Conservation (phyloP, 164 flowering plant genomes). For the Saururus chinensis region DNA sequence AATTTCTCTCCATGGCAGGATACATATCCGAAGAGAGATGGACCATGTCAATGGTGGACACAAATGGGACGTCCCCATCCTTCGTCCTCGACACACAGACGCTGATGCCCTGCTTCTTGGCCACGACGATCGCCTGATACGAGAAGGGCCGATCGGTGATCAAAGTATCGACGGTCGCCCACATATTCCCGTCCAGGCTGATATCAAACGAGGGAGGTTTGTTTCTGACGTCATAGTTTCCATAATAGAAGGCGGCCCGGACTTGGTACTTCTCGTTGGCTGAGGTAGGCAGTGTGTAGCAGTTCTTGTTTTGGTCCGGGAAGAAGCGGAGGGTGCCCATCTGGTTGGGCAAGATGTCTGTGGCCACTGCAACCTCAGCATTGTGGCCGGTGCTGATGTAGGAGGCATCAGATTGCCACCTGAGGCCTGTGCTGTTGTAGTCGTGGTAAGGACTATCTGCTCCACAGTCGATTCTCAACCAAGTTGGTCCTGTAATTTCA, state of each 20-base stretch:
- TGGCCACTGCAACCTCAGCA: background rate
- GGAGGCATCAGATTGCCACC: background rate
- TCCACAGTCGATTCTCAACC: constrained; percentile 4
- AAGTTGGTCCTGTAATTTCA: background rate
- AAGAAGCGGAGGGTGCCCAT: constrained; percentile 6
- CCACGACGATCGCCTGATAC: constrained; percentile 5
- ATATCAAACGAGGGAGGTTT: constrained; percentile 16
- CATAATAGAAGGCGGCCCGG: constrained; percentile 13
- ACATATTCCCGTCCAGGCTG: constrained; percentile 14
- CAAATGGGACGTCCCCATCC: constrained; percentile 9
- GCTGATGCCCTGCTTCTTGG: constrained; percentile 1
- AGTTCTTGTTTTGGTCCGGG: constrained; percentile 4
- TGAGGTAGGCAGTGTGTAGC: constrained; percentile 2
- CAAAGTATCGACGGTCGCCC: constrained; percentile 10
- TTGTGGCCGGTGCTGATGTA: constrained; percentile 1
- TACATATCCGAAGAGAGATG: constrained; percentile 8
- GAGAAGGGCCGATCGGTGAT: background rate
- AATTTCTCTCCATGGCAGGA: constrained; percentile 3
- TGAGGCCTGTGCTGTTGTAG: background rate
- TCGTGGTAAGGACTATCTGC: background rate
- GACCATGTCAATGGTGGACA: constrained; percentile 8
- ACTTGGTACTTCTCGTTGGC: background rate
- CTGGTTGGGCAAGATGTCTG: background rate
- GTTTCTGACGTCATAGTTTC: constrained; percentile 12
- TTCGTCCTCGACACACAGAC: constrained; percentile 2